Base-by-base conservation (phyloP, 352 stramenopile genomes). In the Elongisporangium prolatum region DNA sequence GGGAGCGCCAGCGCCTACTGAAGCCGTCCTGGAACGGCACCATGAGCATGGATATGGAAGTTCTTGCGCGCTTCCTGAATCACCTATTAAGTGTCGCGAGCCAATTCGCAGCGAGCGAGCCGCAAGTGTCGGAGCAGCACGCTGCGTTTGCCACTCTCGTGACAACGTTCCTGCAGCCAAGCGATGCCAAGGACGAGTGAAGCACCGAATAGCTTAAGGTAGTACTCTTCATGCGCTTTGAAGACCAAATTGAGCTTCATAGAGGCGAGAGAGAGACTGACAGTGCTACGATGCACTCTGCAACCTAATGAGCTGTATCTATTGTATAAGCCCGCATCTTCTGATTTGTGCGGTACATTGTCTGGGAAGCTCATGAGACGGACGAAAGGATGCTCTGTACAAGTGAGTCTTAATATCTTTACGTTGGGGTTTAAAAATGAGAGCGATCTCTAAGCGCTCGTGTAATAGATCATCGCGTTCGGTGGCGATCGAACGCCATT, bases 1-100 rank as follows among this genome's bases (percentile, higher is more conserved):
- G 67, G 67, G 67, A 75, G 16, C 64, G 67, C 14, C 67, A 64
- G 21, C 67, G 67, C 40, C 57, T 75, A 40, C 64, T 75, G 2
- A 50, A 63, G 20, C 68, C 63, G 40, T 69, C 64, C 17, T 75
- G 68, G 68, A 61, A 75, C 38, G 68, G 68, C 24, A 61, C 60
- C 38, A 70, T 70, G 50, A 65, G 56, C 18, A 57, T 75, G 60
- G 64, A 75, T 52, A 69, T 64, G 50, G 67, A 69, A 21, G 59
- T 65, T 34, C 58, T 72, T 48, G 62, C 24, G 4, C 52, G 47
- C 20, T 75, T 75, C 61, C 58, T 75, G 55, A 75, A 75, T 57
- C 68, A 72, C 21, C 50, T 75, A 37, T 24, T 75, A 51, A 48
- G 44, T 28, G 67, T 75, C n/a, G 58, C 64, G 2, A 56, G 64